Evolutionary conservation across 2,329 filamentous ascomycete genomes (phyloP).

Genomic region (Metarhizium guizhouense): DNA sequence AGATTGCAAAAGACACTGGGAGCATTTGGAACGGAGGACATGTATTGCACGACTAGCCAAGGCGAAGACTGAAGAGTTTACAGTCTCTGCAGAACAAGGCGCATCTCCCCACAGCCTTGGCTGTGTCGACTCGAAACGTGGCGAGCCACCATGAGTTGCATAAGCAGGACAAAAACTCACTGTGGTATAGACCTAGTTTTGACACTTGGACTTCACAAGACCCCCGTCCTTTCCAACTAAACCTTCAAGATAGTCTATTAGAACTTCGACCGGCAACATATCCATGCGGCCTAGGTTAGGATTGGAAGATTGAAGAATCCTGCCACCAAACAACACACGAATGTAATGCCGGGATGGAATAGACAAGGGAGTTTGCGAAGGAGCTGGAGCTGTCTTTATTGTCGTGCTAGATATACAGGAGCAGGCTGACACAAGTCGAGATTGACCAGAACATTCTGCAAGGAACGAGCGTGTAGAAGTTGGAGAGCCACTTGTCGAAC

Average conservation of each 20-base stretch:
- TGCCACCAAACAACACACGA: constrained; percentile 63
- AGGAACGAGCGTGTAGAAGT: constrained; percentile 4
- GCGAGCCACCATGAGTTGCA: not conserved
- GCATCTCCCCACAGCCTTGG: no score
- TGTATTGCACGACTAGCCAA: no score
- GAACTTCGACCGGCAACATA: constrained; percentile 56
- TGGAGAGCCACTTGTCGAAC: not conserved
- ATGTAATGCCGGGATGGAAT: constrained; percentile 37
- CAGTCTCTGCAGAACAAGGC: not conserved
- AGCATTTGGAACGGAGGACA: not conserved
- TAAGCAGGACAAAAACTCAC: not conserved
- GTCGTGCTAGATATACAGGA: constrained; percentile 14
- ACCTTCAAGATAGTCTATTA: constrained; percentile 64
- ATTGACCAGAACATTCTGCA: constrained; percentile 16
- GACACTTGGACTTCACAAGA: constrained; percentile 28
- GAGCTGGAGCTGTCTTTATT: not conserved
- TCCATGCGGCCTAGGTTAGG: constrained; percentile 60
- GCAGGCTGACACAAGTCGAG: constrained; percentile 18
- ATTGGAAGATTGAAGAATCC: constrained; percentile 56
- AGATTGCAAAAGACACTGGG: no score
- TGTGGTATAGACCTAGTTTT: not conserved
- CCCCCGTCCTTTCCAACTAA: constrained; percentile 49
- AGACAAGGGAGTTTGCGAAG: not conserved
- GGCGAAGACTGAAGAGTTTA: no score
- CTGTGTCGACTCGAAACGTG: constrained; percentile 2